These are phyloP conservation scores for Solanum dulcamara DNA, from an alignment of 257 asterid species.

Conservation along the genomic window DNA sequence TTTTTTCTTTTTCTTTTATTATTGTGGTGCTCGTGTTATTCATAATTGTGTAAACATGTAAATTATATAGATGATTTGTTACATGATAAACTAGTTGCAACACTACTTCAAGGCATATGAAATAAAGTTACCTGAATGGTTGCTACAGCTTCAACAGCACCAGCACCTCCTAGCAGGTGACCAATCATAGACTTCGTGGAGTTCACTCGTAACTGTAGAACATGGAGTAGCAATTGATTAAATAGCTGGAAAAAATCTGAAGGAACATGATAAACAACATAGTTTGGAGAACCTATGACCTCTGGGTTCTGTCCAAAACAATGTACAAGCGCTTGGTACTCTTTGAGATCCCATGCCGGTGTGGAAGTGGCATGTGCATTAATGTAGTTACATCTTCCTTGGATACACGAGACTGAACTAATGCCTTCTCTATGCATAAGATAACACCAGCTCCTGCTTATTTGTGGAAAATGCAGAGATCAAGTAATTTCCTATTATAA, in stretches of 20 bases:
- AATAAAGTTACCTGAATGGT: conserved; percentile 25
- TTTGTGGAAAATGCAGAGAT: not conserved
- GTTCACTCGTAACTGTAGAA: conserved; percentile 26
- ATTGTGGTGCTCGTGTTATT: too few relatives aligned
- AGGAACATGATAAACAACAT: not conserved
- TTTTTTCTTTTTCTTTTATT: too few relatives aligned
- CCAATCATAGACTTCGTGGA: conserved; percentile 43
- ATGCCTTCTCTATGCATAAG: conserved; percentile 31
- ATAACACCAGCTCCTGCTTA: conserved; percentile 18
- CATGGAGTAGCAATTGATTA: not conserved
- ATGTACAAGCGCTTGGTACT: conserved; percentile 22
- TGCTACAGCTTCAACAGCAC: conserved; percentile 44
- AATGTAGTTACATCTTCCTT: conserved; percentile 36
- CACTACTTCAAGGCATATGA: not conserved
- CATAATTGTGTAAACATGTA: not conserved
- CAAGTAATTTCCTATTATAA: not conserved
- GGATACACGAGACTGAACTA: conserved; percentile 24
- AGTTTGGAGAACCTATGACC: conserved; percentile 3
- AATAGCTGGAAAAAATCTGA: not conserved
- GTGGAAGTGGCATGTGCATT: conserved; percentile 42
- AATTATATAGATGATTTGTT: not conserved
- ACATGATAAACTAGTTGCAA: not conserved
- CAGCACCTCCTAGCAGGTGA: conserved; percentile 41
- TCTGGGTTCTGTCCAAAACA: conserved; percentile 28
- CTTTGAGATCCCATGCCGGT: conserved; percentile 25